Base-by-base conservation (phyloP, 2,329 filamentous ascomycete genomes). In the Kalmusia sp. region DNA sequence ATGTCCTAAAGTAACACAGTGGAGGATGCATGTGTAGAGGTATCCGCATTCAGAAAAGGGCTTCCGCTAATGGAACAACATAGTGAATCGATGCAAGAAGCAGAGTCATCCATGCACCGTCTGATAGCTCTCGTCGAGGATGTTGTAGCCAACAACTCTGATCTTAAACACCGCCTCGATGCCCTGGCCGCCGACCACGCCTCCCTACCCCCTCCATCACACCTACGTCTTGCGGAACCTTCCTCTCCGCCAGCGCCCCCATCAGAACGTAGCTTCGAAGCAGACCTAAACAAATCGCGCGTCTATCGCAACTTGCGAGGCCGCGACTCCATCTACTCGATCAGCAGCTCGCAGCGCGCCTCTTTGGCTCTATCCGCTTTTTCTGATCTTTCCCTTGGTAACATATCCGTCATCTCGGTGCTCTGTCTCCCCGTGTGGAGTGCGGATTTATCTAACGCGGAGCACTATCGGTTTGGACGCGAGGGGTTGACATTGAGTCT, bases 241-340 rank as follows among this genome's bases (percentile, higher is more conserved):
- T 15, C 3, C 4, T 3, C 3, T 3, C 21, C 33, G 6, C 15
- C 33, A 4, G 33, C 15, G 4, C 33, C 15, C 15, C 15, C 15
- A 8, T 17, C 9, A 44, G 14, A n/a, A 34, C 27, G 7, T 6
- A 28, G 2, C 3, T 46, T 46, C 15, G 41, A 46, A 34, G 41
- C 33, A 21, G 41, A 46, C 12, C 17, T 46, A 9, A 46, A 34
- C 27, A 46, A 14, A 5, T 46, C 27, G 3, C 41, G 41, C 3
- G 41, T 46, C 4, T 46, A 46, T 31, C 27, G 28, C 6, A 46
- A 46, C 12, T 28, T 46, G n/a, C 41, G 41, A 24, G 27, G n/a
- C 7, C 27, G 27, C 27, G 30, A 33, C 11, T 46, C 41, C 27
- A 21, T 33, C 19, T 46, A 31, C 12, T 46, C 41, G 8, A 46